phyloP scores from a whole-genome alignment of 805 yeast genomes.

The Zygotorulaspora chibaensis region DNA sequence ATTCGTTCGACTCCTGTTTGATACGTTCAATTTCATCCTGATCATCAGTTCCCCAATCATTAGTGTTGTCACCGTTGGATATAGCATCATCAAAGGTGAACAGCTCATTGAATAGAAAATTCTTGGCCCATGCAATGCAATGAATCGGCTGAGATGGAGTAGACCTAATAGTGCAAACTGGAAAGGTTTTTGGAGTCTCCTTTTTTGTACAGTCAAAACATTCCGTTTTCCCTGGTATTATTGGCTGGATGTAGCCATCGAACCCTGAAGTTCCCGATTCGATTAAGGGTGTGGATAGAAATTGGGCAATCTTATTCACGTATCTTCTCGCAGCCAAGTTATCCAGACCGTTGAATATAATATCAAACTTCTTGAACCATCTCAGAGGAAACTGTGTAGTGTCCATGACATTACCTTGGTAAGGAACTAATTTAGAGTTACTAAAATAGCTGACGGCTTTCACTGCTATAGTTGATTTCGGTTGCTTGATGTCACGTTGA shows the following conservation, averaged over 20 bases:
- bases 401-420: conserved; percentile 87
- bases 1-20: conserved; percentile 62
- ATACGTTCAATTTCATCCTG: conserved; percentile 60
- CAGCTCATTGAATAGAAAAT: conserved; percentile 75
- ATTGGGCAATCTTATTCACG: conserved; percentile 79
- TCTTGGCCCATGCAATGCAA: conserved; percentile 96
- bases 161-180: conserved; percentile 94
- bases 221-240: conserved; percentile 74
- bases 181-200: conserved; percentile 84
- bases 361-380: conserved; percentile 75
- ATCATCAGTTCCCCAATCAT: conserved; percentile 56
- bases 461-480: conserved; percentile 82
- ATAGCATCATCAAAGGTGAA: conserved; percentile 51
- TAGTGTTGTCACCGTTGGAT: conserved; percentile 37
- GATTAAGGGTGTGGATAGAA: conserved; percentile 68
- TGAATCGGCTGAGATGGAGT: conserved; percentile 97
- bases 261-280: conserved; percentile 96
- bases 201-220: conserved; percentile 91
- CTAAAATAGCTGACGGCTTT: conserved; percentile 75
- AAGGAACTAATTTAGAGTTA: conserved; percentile 61
- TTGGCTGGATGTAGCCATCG: conserved; percentile 91
- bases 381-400: conserved; percentile 59
- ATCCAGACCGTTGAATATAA: conserved; percentile 89
- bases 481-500: conserved; percentile 81
- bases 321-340: conserved; percentile 88